Evolutionary conservation across 192 early-diverging fungal genomes (phyloP), one percentile per base, ranked within the genome.

Genomic region (Paraglomus occultum): DNA sequence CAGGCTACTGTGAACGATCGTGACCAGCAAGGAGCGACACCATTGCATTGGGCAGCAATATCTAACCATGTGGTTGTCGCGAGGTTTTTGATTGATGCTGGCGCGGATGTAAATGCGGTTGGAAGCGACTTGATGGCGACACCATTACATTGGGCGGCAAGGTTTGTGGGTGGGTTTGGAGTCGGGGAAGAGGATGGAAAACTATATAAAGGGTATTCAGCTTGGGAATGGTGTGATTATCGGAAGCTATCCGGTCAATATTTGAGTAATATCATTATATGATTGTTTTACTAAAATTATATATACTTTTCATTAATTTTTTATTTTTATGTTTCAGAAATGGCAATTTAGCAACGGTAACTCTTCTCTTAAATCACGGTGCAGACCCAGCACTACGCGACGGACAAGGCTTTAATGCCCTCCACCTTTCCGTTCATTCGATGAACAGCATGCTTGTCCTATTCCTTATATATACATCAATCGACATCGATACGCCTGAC

Each of bases 121-220:
- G 92, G 91, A 54, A 89, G 88, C 46, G 90, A 94, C 14, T 79
- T 92, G 23, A 74, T 80, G n/a, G 93, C 94, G 4, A 90, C 94
- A 10, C 93, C 95, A 6, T 76, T 99, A 62, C 95, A 97, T 65
- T 99, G 96, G 96, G 95, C 95, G 20, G 74, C 89, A 52, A 83
- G 91, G 85, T 88, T 11, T 44, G 18, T 68, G 17, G 23, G 42
- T 17, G 15, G 49, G 40, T 46, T 54, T 8, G 3, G 51, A 18
- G 15, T 17, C 1, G 18, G 51, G 3, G 18, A 18, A 51, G 51
- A 51, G 3, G 18, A 18, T 51, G 51, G 15, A 18, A 17, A 51
- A 2, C n/a, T n/a, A 3, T 31, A 31, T 31, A 31, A 3, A 31
- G 31, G 31, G 3, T 31, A 31, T 31, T 31, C 31, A 2, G 31